These are phyloP conservation scores for Cerioporus squamosus DNA, from an alignment of 1,284 basidiomycete genomes.

Conservation along the genomic window DNA sequence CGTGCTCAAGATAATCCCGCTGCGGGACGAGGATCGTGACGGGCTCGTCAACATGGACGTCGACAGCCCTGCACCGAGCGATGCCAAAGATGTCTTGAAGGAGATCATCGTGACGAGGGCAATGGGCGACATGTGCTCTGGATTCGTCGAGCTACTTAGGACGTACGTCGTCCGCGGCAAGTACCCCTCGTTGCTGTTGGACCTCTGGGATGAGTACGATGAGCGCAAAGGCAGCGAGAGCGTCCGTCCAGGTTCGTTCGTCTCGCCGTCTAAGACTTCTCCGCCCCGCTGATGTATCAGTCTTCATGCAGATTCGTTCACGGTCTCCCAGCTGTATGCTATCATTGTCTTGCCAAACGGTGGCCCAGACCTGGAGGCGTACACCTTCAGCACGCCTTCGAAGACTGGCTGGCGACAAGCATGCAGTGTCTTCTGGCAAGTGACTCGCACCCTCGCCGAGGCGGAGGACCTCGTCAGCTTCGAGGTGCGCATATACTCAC, in stretches of 20 bases:
- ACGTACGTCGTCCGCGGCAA: conserved; percentile 85
- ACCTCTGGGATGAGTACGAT: conserved; percentile 88
- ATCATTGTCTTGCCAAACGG: conserved; percentile 90
- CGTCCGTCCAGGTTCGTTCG: conserved; percentile 75
- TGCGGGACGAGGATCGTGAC: conserved; percentile 52
- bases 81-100: conserved; percentile 78
- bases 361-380: conserved; percentile 88
- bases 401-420: conserved; percentile 85
- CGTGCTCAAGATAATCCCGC: conserved; percentile 87
- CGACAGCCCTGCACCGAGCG: conserved; percentile 70
- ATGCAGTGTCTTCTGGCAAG: conserved; percentile 90
- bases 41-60: conserved; percentile 43
- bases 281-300: conserved; percentile 20
- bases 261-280: background rate
- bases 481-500: conserved; percentile 61
- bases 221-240: conserved; percentile 79
- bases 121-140: conserved; percentile 73
- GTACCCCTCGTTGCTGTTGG: conserved; percentile 81
- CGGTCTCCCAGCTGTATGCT: conserved; percentile 79
- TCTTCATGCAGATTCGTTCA: conserved; percentile 63
- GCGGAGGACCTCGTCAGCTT: conserved; percentile 85
- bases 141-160: conserved; percentile 81
- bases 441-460: conserved; percentile 72
- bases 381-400: conserved; percentile 54
- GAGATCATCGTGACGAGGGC: conserved; percentile 88